Evolutionary conservation across 805 yeast species (phyloP).

Genomic region (Candida taoyuanica): DNA sequence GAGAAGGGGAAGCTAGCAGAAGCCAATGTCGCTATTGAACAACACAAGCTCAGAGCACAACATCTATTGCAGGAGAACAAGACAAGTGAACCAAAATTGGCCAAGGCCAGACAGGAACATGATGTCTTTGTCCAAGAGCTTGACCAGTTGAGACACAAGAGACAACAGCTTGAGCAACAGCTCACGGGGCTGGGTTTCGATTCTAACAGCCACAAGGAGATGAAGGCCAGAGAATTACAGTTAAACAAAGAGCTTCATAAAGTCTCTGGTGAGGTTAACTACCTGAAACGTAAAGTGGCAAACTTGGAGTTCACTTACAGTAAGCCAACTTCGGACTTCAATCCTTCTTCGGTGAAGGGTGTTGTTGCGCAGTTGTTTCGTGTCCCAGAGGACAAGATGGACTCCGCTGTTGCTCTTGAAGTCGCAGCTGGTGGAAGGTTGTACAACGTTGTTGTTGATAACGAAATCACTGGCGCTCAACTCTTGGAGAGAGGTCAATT

Average conservation of each 20-base stretch:
- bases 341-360: constrained; percentile 69
- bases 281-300: constrained; percentile 57
- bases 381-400: constrained; percentile 49
- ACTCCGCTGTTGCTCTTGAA: constrained; percentile 79
- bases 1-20: constrained; percentile 53
- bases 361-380: constrained; percentile 82
- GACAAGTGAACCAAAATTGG: constrained; percentile 42
- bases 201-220: constrained; percentile 37
- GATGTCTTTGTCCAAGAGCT: constrained; percentile 39
- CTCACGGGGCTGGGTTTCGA: constrained; percentile 55
- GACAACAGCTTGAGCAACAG: constrained; percentile 35
- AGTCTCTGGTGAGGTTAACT: constrained; percentile 45
- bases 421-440: constrained; percentile 91
- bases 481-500: constrained; percentile 74
- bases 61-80: constrained; percentile 51
- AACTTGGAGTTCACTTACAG: constrained; percentile 73
- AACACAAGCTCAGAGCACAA: constrained; percentile 51
- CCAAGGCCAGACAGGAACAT: constrained; percentile 49
- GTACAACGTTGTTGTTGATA: constrained; percentile 88
- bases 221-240: constrained; percentile 42
- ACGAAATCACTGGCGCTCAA: constrained; percentile 78
- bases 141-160: constrained; percentile 35
- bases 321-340: constrained; percentile 57
- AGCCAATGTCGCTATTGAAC: constrained; percentile 51
- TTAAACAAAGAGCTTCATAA: constrained; percentile 42